These are phyloP conservation scores for Sclerotinia borealis DNA, from an alignment of 2,329 filamentous ascomycete species.

Conservation along the genomic window DNA sequence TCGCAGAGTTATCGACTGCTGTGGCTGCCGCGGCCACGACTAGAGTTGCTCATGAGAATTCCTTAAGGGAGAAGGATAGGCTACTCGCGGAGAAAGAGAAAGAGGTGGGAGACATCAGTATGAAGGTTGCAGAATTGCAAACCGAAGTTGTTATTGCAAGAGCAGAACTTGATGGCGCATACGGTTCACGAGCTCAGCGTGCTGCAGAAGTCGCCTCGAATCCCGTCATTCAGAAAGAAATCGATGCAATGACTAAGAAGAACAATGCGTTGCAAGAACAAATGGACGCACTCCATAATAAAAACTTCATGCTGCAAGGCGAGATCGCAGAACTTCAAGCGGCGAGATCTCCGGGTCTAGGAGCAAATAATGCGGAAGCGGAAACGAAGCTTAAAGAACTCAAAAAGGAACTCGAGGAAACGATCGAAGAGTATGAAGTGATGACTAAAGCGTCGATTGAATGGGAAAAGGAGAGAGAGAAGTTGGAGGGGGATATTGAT, in stretches of 20 bases:
- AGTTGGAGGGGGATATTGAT: constrained; percentile 58
- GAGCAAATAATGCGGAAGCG: constrained; percentile 22
- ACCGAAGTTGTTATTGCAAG: constrained; percentile 84
- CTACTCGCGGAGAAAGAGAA: constrained; percentile 36
- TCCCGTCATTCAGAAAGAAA: constrained; percentile 51
- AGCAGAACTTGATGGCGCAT: constrained; percentile 90
- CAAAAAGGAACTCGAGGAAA: constrained; percentile 60
- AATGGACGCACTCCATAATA: constrained; percentile 24
- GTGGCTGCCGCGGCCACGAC: constrained; percentile 24
- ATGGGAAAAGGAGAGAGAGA: constrained; percentile 64
- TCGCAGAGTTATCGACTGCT: constrained; percentile 23
- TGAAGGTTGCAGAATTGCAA: constrained; percentile 58
- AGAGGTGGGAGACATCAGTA: constrained; percentile 51
- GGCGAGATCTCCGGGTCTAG: background rate
- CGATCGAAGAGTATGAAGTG: constrained; percentile 62
- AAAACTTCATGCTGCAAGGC: constrained; percentile 11
- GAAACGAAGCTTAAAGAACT: constrained; percentile 42
- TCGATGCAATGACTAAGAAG: constrained; percentile 47
- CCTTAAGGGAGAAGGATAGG: constrained; percentile 22
- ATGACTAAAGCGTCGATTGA: constrained; percentile 65
- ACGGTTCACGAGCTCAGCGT: constrained; percentile 67
- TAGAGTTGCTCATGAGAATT: constrained; percentile 18
- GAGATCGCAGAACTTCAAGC: constrained; percentile 9
- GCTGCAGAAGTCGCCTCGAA: constrained; percentile 59
- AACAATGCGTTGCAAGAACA: constrained; percentile 34